Conservation (phyloP, 352 stramenopile species). For the Globisporangium ultimum region DNA sequence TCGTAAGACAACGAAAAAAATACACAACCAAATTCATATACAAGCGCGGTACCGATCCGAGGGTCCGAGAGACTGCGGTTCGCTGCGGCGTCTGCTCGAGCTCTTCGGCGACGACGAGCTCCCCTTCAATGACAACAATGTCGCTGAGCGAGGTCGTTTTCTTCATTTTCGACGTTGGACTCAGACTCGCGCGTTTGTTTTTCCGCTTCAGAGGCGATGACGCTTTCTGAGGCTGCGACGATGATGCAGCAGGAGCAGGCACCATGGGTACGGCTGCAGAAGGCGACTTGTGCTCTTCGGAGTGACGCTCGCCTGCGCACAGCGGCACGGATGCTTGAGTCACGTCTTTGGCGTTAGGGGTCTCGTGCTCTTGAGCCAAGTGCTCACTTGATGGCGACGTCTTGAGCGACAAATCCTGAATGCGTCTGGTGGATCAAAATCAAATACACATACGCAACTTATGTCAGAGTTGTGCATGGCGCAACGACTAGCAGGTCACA, state of each 20-base stretch:
- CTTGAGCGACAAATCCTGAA: slow-evolving; percentile 38
- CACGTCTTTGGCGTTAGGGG: no score
- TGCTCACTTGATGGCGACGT: background rate
- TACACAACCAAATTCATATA: background rate
- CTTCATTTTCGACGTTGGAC: slow-evolving; percentile 15
- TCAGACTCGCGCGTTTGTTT: slow-evolving; percentile 38
- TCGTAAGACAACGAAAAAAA: background rate
- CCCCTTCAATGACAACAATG: slow-evolving; percentile 40
- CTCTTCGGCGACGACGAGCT: slow-evolving; percentile 49
- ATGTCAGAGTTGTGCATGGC: no score
- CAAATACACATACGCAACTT: background rate
- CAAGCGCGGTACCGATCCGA: slow-evolving; percentile 39
- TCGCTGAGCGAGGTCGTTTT: slow-evolving; percentile 20
- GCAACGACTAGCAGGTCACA: no score
- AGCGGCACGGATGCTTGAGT: no score
- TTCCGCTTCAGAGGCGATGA: slow-evolving; percentile 25
- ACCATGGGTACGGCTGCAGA: no score
- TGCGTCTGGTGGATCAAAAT: slow-evolving; percentile 7
- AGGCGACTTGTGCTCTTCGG: no score
- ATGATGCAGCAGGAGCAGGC: no score
- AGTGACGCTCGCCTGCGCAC: no score
- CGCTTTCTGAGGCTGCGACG: background rate
- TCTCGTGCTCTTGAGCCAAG: no score
- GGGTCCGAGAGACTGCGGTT: slow-evolving; percentile 20
- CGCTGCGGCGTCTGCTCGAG: slow-evolving; percentile 15